Evolutionary conservation across 371 early-diverging fungal species (phyloP), one percentile per base, ranked within the genome.

Genomic region (Lichtheimia ramosa): DNA sequence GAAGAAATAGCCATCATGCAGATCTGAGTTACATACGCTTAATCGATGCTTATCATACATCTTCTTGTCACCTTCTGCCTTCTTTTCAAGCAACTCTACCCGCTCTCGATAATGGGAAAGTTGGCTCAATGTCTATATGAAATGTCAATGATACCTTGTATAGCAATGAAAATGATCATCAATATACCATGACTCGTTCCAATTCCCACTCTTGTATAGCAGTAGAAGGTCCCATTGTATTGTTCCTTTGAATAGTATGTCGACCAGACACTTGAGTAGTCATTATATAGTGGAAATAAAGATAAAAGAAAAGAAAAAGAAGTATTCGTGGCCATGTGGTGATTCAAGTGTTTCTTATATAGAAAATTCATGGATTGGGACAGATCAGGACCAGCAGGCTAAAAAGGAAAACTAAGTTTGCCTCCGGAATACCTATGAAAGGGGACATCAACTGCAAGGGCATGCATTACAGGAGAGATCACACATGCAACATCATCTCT

Each of bases 161-260:
- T 34, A 10, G 28, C 28, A n/a, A n/a, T n/a, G n/a, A n/a, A n/a
- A n/a, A n/a, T n/a, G n/a, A 25, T 27, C 5, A 1, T 1, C 13
- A 2, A 34, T 5, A 61, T 70, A 73, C 74, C 21, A 65, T 65
- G 8, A 65, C 74, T 62, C 74, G 60, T 51, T 73, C 74, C 0
- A 70, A 61, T 58, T 73, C 74, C 74, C 74, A 73, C 25, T 73
- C 74, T 39, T 68, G 64, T 12, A 73, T 70, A 65, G 70, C 68
- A 3, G 68, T 42, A 39, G 51, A 43, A 10, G 74, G 70, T 3
- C 70, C 68, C 16, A 73, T 46, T 7, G 74, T 73, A 25, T 58
- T 61, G 46, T 64, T 65, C 54, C 68, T 51, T 43, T 65, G 62
- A 24, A 60, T 48, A 25, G 52, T 52, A 39, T 27, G 60, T 48